Percentiles rank a stretch among this genome's conserved stretches.
Evolutionary conservation across 306 rosid genomes (phyloP).

Genomic region (Rubus idaeus): DNA sequence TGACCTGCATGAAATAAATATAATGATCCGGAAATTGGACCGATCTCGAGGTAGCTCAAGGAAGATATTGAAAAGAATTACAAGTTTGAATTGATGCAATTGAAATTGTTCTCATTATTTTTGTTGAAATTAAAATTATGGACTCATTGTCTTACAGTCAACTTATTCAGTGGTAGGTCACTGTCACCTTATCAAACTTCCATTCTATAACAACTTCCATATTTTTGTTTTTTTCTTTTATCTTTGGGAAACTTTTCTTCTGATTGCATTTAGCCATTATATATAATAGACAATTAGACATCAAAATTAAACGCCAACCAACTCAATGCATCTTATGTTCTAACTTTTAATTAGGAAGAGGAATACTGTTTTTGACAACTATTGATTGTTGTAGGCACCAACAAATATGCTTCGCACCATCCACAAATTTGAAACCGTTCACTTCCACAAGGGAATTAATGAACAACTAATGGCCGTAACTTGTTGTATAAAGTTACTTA

Average conservation of each 20-base stretch:
- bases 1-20: neutral
- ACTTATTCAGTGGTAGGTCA: conserved; percentile 8
- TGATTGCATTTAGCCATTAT: neutral
- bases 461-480: neutral
- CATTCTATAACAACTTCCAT: conserved; percentile 9
- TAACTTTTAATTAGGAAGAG: neutral
- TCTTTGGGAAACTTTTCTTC: neutral
- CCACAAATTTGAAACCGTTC: neutral
- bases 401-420: neutral
- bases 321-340: neutral
- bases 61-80: neutral
- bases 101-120: neutral
- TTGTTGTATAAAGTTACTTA: too few species aligned
- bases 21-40: conserved; percentile 1
- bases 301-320: neutral
- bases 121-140: neutral
- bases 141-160: neutral
- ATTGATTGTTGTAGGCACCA: neutral
- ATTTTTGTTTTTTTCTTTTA: neutral
- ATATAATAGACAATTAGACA: neutral
- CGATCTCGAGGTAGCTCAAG: conserved; percentile 12
- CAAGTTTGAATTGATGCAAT: neutral
- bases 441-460: neutral
- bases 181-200: conserved; percentile 23
- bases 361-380: neutral